Evolutionary conservation across 2,329 filamentous ascomycete genomes (phyloP).

Genomic region (Clonostachys chloroleuca): DNA sequence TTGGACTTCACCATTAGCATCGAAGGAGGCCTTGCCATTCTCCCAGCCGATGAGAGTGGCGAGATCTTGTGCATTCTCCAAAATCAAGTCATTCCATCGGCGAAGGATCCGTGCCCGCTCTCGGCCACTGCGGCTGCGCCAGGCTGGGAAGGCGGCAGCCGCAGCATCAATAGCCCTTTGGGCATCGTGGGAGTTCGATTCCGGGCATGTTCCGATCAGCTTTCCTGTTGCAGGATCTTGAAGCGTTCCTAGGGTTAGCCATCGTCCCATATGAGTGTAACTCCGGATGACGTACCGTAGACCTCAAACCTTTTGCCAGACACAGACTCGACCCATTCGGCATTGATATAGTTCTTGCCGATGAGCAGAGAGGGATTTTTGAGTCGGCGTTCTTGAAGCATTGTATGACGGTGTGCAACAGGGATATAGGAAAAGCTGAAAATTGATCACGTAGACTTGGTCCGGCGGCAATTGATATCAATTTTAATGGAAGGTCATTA

Average conservation of each 20-base stretch:
- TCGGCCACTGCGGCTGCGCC: slow-evolving; percentile 50
- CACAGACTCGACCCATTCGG: slow-evolving; percentile 62
- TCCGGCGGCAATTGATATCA: no score
- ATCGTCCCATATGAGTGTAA: no score
- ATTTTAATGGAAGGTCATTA: no score
- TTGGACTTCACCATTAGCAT: slow-evolving; percentile 48
- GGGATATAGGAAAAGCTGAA: no score
- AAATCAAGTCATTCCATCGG: slow-evolving; percentile 58
- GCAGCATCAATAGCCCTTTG: slow-evolving; percentile 66
- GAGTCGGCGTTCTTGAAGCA: slow-evolving; percentile 14
- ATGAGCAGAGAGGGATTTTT: slow-evolving; percentile 57
- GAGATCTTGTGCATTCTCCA: slow-evolving; percentile 59
- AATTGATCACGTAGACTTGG: no score
- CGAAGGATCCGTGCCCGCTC: slow-evolving; percentile 52
- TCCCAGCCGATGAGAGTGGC: slow-evolving; percentile 64
- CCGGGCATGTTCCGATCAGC: slow-evolving; percentile 64
- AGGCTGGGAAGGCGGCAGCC: slow-evolving; percentile 52
- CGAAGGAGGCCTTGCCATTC: slow-evolving; percentile 61
- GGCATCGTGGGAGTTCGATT: slow-evolving; percentile 62
- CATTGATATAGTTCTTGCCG: slow-evolving; percentile 63
- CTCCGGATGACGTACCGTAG: background rate
- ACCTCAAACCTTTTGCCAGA: slow-evolving; percentile 1
- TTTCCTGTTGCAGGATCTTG: slow-evolving; percentile 63
- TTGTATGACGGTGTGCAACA: no score
- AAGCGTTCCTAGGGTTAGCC: background rate